phyloP scores from a whole-genome alignment of 345 rosid genomes.

The Acer yangbiense region DNA sequence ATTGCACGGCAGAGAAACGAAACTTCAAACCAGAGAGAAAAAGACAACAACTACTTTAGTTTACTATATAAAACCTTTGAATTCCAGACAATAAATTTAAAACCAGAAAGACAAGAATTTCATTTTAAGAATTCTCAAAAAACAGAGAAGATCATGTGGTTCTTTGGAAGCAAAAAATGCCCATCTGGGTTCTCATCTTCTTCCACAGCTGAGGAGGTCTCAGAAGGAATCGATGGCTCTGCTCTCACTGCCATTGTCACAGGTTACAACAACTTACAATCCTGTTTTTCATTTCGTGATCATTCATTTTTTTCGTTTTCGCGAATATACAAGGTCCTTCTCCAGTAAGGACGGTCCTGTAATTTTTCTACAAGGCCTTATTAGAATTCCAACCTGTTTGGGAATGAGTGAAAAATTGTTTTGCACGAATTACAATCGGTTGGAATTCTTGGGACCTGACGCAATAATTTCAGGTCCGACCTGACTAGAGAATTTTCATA shows the following conservation, averaged over 20 bases:
- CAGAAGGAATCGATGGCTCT: slow-evolving; percentile 68
- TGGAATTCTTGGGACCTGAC: too few species aligned
- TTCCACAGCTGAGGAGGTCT: slow-evolving; percentile 84
- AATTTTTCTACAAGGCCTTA: too few species aligned
- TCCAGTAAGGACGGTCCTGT: too few species aligned
- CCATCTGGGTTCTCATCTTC: slow-evolving; percentile 76
- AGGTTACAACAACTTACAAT: slow-evolving; percentile 27
- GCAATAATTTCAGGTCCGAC: too few species aligned
- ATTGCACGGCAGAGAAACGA: too few species aligned
- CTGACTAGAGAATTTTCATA: too few species aligned
- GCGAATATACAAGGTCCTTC: background rate
- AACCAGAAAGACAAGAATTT: background rate
- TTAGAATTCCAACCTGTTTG: too few species aligned
- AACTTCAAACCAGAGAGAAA: too few species aligned
- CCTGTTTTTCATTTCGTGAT: background rate
- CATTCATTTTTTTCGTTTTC: background rate
- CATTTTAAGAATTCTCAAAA: background rate
- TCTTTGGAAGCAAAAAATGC: slow-evolving; percentile 50
- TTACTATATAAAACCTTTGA: background rate
- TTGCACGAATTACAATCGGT: too few species aligned
- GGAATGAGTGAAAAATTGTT: too few species aligned
- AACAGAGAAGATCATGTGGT: slow-evolving; percentile 51
- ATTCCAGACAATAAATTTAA: background rate
- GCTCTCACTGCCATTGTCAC: slow-evolving; percentile 84
- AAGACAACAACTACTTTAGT: too few species aligned